These are phyloP conservation scores for Blechomonas ayalai DNA, from an alignment of 208 protist genomes.

Conservation along the genomic window DNA sequence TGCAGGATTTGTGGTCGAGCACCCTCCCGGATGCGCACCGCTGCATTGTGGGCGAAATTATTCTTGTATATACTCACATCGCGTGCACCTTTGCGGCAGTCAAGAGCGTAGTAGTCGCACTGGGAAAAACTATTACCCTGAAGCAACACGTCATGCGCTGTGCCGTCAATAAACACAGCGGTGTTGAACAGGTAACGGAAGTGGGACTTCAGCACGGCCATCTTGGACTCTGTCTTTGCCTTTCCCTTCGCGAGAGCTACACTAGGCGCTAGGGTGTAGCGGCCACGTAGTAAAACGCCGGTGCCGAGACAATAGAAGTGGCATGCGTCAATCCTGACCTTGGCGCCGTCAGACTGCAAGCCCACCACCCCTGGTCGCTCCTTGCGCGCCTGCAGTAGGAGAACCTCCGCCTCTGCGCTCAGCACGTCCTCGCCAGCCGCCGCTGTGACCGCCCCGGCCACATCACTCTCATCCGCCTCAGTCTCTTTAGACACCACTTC, in stretches of 20 bases:
- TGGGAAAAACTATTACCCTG: conserved; percentile 35
- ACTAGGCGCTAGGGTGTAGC: conserved; percentile 3
- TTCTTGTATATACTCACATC: conserved; percentile 54
- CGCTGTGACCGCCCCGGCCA: background rate
- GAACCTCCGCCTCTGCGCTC: conserved; percentile 4
- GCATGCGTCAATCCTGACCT: conserved; percentile 18
- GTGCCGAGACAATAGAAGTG: conserved; percentile 27
- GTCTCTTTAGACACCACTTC: background rate
- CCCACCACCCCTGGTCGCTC: conserved; percentile 26
- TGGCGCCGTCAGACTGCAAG: conserved; percentile 39
- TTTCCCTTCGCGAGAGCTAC: conserved; percentile 5
- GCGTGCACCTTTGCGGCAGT: conserved; percentile 35
- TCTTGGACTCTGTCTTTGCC: conserved; percentile 11
- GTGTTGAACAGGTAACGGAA: conserved; percentile 56
- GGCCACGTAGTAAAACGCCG: conserved; percentile 24
- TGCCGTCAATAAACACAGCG: conserved; percentile 43
- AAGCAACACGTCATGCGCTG: conserved; percentile 40
- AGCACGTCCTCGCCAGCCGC: background rate
- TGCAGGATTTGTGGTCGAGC: conserved; percentile 45
- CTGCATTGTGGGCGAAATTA: conserved; percentile 33
- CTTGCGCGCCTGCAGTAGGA: conserved; percentile 7
- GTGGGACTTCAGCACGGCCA: conserved; percentile 27
- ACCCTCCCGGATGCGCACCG: conserved; percentile 50
- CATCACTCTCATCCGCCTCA: background rate
- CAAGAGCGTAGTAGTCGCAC: conserved; percentile 78